These are phyloP conservation scores for Vigna angularis DNA, from an alignment of 306 rosid species.

Conservation along the genomic window DNA sequence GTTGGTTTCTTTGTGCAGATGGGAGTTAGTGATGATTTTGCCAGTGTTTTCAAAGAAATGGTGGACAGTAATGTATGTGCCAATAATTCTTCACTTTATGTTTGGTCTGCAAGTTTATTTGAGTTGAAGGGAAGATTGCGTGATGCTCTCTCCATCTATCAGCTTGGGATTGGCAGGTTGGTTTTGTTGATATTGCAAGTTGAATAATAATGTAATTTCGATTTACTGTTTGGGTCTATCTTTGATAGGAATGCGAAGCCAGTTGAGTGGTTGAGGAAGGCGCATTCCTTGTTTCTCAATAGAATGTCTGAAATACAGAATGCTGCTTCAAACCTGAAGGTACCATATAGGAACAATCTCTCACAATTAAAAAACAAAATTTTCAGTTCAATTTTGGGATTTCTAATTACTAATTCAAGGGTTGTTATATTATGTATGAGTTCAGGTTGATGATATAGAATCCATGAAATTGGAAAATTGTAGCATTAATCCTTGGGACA, in stretches of 20 bases:
- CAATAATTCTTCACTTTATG: constrained; percentile 58
- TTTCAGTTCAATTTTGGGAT: constrained; percentile 28
- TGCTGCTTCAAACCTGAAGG: constrained; percentile 59
- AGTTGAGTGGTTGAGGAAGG: constrained; percentile 72
- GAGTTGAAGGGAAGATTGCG: constrained; percentile 63
- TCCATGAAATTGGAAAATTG: constrained; percentile 36
- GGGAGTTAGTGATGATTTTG: constrained; percentile 63
- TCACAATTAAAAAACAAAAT: constrained; percentile 31
- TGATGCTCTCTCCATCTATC: constrained; percentile 70
- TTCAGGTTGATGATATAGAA: constrained; percentile 61
- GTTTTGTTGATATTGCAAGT: constrained; percentile 31
- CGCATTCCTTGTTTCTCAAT: constrained; percentile 62
- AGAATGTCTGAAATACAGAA: constrained; percentile 65
- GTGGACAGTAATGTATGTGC: constrained; percentile 62
- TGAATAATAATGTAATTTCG: constrained; percentile 14
- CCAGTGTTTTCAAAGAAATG: constrained; percentile 60
- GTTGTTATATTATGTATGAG: constrained; percentile 35
- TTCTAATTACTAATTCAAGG: constrained; percentile 35
- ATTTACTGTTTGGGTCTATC: constrained; percentile 42
- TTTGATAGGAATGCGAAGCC: constrained; percentile 80
- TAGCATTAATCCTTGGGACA: constrained; percentile 82
- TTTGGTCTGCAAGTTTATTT: constrained; percentile 50
- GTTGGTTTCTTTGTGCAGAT: constrained; percentile 58
- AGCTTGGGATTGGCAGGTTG: constrained; percentile 77
- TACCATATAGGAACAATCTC: constrained; percentile 38